Evolutionary conservation across 495 filamentous ascomycete species (phyloP).

Genomic region (Chaetomium fimeti): DNA sequence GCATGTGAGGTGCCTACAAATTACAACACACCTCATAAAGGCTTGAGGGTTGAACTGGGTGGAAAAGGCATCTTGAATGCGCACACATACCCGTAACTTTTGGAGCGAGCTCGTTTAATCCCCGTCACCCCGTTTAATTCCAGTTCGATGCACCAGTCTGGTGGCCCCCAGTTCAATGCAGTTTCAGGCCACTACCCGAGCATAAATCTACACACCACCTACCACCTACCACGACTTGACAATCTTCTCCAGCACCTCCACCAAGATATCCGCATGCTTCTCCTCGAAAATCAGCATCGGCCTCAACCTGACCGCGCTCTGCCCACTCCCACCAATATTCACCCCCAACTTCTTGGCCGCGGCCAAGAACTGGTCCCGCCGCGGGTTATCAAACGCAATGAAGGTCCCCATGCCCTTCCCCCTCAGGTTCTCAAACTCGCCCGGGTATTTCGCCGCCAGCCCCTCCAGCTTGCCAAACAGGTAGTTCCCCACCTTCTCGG

Average conservation of each 20-base stretch:
- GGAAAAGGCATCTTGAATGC: no score
- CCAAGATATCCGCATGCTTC: conserved; percentile 70
- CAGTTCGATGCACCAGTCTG: no score
- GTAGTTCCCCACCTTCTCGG: conserved; percentile 79
- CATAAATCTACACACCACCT: no score
- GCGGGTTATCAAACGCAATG: conserved; percentile 90
- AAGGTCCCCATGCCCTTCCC: conserved; percentile 96
- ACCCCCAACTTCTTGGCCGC: conserved; percentile 80
- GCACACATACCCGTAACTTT: no score
- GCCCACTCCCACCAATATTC: conserved; percentile 90
- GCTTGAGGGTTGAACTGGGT: no score
- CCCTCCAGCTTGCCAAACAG: conserved; percentile 68
- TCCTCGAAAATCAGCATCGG: conserved; percentile 97
- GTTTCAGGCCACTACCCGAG: no score
- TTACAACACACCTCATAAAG: no score
- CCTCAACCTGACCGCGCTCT: conserved; percentile 74
- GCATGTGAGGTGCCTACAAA: no score
- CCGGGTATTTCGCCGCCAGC: conserved; percentile 72
- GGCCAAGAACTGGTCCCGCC: conserved; percentile 78
- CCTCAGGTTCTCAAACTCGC: conserved; percentile 82
- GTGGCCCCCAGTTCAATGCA: no score
- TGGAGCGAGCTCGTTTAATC: no score
- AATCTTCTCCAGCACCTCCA: conserved; percentile 69
- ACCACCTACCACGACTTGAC: conserved; percentile 45
- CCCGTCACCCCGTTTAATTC: no score